Evolutionary conservation across 2,329 filamentous ascomycete genomes (phyloP).

Genomic region (Trichoderma pleuroti): DNA sequence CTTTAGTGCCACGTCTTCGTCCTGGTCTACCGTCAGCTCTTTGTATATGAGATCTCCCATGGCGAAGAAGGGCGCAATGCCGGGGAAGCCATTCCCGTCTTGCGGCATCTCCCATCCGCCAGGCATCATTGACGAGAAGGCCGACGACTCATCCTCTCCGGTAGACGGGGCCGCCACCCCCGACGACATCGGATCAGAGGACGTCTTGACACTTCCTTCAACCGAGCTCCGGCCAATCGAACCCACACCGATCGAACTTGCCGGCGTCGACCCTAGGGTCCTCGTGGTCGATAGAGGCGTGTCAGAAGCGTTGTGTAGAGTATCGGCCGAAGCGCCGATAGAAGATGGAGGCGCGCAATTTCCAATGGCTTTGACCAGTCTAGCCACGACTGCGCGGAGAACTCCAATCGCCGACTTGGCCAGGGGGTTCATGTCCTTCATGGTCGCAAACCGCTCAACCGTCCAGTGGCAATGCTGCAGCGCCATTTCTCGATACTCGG

Average conservation of each 20-base stretch:
- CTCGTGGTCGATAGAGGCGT: conserved; percentile 18
- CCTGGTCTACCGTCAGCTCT: conserved; percentile 46
- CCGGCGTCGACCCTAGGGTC: conserved; percentile 19
- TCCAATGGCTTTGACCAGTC: conserved; percentile 50
- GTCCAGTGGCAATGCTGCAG: conserved; percentile 58
- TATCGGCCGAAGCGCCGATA: conserved; percentile 17
- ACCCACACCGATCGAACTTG: conserved; percentile 15
- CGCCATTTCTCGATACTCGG: conserved; percentile 44
- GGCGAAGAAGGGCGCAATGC: conserved; percentile 54
- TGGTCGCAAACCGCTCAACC: conserved; percentile 55
- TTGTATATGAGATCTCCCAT: conserved; percentile 57
- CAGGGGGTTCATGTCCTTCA: conserved; percentile 51
- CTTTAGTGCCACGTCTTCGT: conserved; percentile 27
- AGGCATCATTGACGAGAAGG: conserved; percentile 3
- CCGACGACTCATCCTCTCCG: not conserved
- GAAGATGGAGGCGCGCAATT: conserved; percentile 24
- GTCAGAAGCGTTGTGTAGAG: conserved; percentile 7
- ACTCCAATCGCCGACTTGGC: conserved; percentile 54
- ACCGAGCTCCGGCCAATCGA: conserved; percentile 11
- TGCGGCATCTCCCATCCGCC: conserved; percentile 41
- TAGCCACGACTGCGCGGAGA: conserved; percentile 51
- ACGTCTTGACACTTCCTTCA: not conserved
- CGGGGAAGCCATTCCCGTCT: conserved; percentile 45
- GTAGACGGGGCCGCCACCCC: not conserved
- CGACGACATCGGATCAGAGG: not conserved